These are phyloP conservation scores for Seminavis robusta DNA, from an alignment of 108 stramenopile genomes.

Conservation along the genomic window DNA sequence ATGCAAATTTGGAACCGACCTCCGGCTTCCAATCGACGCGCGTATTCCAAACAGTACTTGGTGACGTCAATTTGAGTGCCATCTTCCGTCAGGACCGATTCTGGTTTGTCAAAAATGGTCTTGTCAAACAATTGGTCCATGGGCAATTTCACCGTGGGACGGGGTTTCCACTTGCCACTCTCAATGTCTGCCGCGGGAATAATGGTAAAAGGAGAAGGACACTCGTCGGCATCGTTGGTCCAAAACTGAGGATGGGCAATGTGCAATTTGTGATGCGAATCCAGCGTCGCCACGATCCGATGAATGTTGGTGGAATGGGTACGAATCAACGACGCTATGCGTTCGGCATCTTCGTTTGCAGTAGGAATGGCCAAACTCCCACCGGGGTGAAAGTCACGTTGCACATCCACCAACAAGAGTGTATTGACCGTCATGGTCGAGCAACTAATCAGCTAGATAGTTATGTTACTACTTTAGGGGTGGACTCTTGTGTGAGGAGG, in stretches of 20 bases:
- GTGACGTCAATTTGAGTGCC: conserved; percentile 32
- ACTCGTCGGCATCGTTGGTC: conserved; percentile 24
- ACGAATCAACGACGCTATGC: conserved; percentile 69
- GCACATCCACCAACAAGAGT: conserved; percentile 87
- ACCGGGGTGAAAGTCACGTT: conserved; percentile 92
- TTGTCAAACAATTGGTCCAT: conserved; percentile 23
- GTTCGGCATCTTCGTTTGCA: conserved; percentile 74
- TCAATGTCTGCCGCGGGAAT: conserved; percentile 66
- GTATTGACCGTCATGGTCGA: conserved; percentile 26
- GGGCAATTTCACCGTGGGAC: conserved; percentile 26
- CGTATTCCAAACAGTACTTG: conserved; percentile 61
- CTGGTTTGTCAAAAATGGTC: conserved; percentile 16
- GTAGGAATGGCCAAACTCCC: conserved; percentile 88
- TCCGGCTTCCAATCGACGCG: conserved; percentile 52
- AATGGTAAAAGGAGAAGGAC: conserved; percentile 84
- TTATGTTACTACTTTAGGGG: no score
- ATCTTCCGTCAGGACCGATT: conserved; percentile 9
- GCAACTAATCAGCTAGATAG: no score
- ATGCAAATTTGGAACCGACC: conserved; percentile 78
- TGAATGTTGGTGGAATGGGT: conserved; percentile 40
- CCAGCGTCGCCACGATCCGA: conserved; percentile 87
- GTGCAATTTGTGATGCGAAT: conserved; percentile 87
- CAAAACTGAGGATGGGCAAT: conserved; percentile 94
- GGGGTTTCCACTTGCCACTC: conserved; percentile 61
- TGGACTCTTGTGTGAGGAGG: no score